These are phyloP conservation scores for Cinnamomum micranthum DNA, from an alignment of 164 flowering plant genomes.

Conservation along the genomic window DNA sequence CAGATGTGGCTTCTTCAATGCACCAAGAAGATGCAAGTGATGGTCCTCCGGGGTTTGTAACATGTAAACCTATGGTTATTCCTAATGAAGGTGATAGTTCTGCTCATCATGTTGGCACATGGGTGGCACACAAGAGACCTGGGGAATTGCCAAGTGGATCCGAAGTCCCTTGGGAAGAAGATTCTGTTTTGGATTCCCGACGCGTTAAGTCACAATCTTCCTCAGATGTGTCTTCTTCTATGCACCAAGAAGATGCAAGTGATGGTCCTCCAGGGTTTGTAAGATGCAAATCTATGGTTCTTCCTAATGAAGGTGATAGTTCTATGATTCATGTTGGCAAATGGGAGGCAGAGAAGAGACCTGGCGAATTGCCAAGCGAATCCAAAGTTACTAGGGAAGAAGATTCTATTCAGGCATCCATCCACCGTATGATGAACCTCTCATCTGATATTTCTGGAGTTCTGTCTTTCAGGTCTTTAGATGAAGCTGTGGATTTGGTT, in stretches of 20 bases:
- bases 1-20: slow-evolving; percentile 24
- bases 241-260: slow-evolving; percentile 27
- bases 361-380: slow-evolving; percentile 46
- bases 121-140: slow-evolving; percentile 41
- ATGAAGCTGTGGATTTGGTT: slow-evolving; percentile 27
- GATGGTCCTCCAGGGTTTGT: slow-evolving; percentile 33
- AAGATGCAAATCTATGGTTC: slow-evolving; percentile 26
- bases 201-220: slow-evolving; percentile 37
- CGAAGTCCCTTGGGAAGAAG: slow-evolving; percentile 13
- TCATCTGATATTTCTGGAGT: slow-evolving; percentile 22
- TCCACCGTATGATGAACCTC: slow-evolving; percentile 11
- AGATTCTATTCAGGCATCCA: slow-evolving; percentile 21
- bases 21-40: slow-evolving; percentile 33
- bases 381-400: slow-evolving; percentile 20
- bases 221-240: slow-evolving; percentile 24
- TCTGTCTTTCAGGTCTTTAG: slow-evolving; percentile 21
- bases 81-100: slow-evolving; percentile 62
- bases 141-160: slow-evolving; percentile 34
- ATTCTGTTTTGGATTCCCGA: slow-evolving; percentile 19
- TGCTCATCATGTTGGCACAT: slow-evolving; percentile 26
- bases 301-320: slow-evolving; percentile 52
- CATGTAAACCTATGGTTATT: slow-evolving; percentile 28
- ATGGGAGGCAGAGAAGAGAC: slow-evolving; percentile 41
- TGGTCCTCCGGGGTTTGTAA: slow-evolving; percentile 30
- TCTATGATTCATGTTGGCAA: slow-evolving; percentile 28